These are phyloP conservation scores for Ceratocystis cubensis DNA, from an alignment of 2,329 filamentous ascomycete genomes.

Conservation along the genomic window DNA sequence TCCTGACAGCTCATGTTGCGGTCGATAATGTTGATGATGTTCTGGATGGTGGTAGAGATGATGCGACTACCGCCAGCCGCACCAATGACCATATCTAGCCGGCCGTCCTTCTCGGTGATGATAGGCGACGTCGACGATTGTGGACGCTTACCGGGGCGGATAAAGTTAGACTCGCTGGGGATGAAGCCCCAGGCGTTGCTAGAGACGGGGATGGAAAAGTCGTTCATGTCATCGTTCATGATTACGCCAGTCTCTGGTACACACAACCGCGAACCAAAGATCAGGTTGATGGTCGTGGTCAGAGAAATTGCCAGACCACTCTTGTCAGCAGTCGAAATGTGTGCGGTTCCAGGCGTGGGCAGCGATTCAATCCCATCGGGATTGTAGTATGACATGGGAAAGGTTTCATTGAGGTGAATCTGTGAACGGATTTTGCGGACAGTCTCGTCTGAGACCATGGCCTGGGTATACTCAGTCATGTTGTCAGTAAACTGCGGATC, in stretches of 20 bases:
- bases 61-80: constrained; percentile 75
- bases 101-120: constrained; percentile 61
- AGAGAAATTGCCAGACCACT: constrained; percentile 61
- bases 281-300: constrained; percentile 69
- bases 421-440: constrained; percentile 41
- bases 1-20: constrained; percentile 45
- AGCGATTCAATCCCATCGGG: constrained; percentile 36
- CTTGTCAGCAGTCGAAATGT: constrained; percentile 54
- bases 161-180: constrained; percentile 66
- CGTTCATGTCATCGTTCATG: constrained; percentile 59
- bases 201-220: constrained; percentile 72
- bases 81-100: constrained; percentile 59
- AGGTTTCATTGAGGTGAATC: constrained; percentile 33
- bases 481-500: constrained; percentile 58
- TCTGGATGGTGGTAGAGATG: constrained; percentile 71
- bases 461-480: constrained; percentile 48
- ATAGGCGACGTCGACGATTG: constrained; percentile 64
- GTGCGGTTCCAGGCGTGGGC: constrained; percentile 55
- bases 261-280: constrained; percentile 64
- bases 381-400: constrained; percentile 34
- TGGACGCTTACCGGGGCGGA: constrained; percentile 62
- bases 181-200: constrained; percentile 76
- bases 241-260: constrained; percentile 73
- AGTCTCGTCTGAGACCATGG: constrained; percentile 49
- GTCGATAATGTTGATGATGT: constrained; percentile 62